phyloP scores from a whole-genome alignment of 169 alveolate species.

The Plasmodium ovale region DNA sequence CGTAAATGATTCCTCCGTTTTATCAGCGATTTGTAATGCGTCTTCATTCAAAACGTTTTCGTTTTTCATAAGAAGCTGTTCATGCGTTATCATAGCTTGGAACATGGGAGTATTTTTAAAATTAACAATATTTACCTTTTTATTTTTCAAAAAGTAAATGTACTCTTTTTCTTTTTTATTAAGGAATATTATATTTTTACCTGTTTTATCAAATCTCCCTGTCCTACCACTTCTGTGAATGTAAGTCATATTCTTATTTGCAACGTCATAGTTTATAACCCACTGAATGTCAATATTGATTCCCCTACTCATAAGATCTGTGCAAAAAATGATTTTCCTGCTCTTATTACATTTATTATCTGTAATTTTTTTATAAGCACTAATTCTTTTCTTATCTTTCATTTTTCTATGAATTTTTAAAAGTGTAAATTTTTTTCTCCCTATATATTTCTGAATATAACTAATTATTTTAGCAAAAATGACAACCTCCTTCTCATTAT shows the following conservation, averaged over 20 bases:
- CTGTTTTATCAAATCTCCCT: conserved; percentile 62
- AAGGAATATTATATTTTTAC: conserved; percentile 36
- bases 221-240: conserved; percentile 74
- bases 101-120: conserved; percentile 49
- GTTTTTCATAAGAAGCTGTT: not conserved
- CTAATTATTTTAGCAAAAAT: conserved; percentile 36
- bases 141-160: conserved; percentile 57
- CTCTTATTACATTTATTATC: conserved; percentile 2
- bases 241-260: conserved; percentile 66
- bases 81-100: conserved; percentile 26
- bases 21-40: conserved; percentile 1
- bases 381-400: conserved; percentile 69
- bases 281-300: conserved; percentile 54
- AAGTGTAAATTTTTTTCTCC: conserved; percentile 42
- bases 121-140: conserved; percentile 39
- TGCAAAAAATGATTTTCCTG: conserved; percentile 45
- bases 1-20: not conserved
- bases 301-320: conserved; percentile 73
- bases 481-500: conserved; percentile 1
- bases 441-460: conserved; percentile 55
- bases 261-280: conserved; percentile 65
- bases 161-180: conserved; percentile 67
- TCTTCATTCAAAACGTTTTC: conserved; percentile 15
- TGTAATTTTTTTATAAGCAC: conserved; percentile 42
- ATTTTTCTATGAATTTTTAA: conserved; percentile 71